These are phyloP conservation scores for Suillus ampliporus DNA, from an alignment of 768 basidiomycete species.

Conservation along the genomic window DNA sequence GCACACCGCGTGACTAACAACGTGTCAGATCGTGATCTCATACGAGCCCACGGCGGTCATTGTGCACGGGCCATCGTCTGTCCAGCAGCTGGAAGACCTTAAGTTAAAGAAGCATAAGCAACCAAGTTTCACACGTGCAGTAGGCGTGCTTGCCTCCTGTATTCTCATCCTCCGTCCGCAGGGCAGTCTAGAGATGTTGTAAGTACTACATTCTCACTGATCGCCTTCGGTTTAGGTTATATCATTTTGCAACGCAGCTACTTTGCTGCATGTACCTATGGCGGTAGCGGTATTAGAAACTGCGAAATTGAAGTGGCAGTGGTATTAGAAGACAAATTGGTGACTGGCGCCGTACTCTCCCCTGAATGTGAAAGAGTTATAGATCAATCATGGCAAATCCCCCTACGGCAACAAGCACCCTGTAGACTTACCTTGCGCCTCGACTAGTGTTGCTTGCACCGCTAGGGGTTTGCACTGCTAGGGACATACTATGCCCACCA, in stretches of 20 bases:
- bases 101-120: slow-evolving; percentile 9
- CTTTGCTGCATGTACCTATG: slow-evolving; percentile 50
- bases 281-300: slow-evolving; percentile 24
- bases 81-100: slow-evolving; percentile 61
- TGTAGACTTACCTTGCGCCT: slow-evolving; percentile 58
- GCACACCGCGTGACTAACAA: background rate
- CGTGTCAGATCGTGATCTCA: slow-evolving; percentile 7
- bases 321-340: slow-evolving; percentile 8
- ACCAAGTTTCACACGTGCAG: slow-evolving; percentile 7
- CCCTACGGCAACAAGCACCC: background rate
- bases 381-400: background rate
- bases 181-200: slow-evolving; percentile 50
- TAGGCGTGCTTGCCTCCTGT: slow-evolving; percentile 44
- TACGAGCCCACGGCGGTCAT: slow-evolving; percentile 3
- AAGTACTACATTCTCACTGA: slow-evolving; percentile 46
- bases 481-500: slow-evolving; percentile 60
- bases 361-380: slow-evolving; percentile 25
- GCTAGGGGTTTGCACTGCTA: slow-evolving; percentile 38
- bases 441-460: slow-evolving; percentile 61
- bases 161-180: slow-evolving; percentile 64
- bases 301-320: slow-evolving; percentile 21
- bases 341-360: slow-evolving; percentile 31
- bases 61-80: slow-evolving; percentile 59
- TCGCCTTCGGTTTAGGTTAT: slow-evolving; percentile 56
- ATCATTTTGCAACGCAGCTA: slow-evolving; percentile 53